Evolutionary conservation across 208 protist species (phyloP).

Genomic region (Trypanosomatidae sp.): DNA sequence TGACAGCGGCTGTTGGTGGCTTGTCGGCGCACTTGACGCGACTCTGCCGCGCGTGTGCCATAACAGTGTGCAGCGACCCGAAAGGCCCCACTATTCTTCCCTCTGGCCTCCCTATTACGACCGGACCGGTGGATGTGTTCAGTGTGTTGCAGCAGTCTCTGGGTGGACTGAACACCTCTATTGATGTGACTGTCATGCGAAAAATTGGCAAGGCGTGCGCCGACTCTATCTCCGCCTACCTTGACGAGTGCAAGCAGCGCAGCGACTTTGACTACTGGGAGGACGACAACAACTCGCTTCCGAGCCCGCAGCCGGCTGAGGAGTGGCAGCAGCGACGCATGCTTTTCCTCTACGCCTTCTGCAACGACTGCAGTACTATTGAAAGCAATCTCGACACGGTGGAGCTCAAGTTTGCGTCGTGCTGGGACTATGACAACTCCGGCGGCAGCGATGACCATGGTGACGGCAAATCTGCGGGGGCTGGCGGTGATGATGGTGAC

Average conservation of each 20-base stretch:
- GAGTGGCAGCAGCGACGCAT: slow-evolving; percentile 81
- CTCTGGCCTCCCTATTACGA: slow-evolving; percentile 68
- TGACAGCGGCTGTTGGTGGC: slow-evolving; percentile 69
- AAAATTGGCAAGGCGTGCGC: slow-evolving; percentile 77
- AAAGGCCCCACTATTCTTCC: slow-evolving; percentile 55
- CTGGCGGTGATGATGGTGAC: slow-evolving; percentile 4
- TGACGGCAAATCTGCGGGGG: slow-evolving; percentile 2
- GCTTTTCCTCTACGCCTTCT: slow-evolving; percentile 83
- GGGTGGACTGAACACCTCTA: slow-evolving; percentile 58
- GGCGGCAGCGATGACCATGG: slow-evolving; percentile 7
- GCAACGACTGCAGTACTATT: slow-evolving; percentile 85
- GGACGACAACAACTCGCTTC: slow-evolving; percentile 47
- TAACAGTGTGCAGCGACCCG: slow-evolving; percentile 53
- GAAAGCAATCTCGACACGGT: slow-evolving; percentile 88
- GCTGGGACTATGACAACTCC: slow-evolving; percentile 53
- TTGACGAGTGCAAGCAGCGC: slow-evolving; percentile 72
- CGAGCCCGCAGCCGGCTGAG: slow-evolving; percentile 27
- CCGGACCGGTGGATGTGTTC: slow-evolving; percentile 87
- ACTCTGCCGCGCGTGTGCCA: slow-evolving; percentile 76
- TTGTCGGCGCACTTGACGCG: slow-evolving; percentile 74
- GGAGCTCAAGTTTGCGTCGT: slow-evolving; percentile 82
- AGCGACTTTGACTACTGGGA: slow-evolving; percentile 89
- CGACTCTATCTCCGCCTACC: slow-evolving; percentile 72
- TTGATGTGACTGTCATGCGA: slow-evolving; percentile 75
- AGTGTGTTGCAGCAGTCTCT: slow-evolving; percentile 85